These are phyloP conservation scores for Acanthamoeba castellanii DNA, from an alignment of 208 protist species.

Conservation along the genomic window DNA sequence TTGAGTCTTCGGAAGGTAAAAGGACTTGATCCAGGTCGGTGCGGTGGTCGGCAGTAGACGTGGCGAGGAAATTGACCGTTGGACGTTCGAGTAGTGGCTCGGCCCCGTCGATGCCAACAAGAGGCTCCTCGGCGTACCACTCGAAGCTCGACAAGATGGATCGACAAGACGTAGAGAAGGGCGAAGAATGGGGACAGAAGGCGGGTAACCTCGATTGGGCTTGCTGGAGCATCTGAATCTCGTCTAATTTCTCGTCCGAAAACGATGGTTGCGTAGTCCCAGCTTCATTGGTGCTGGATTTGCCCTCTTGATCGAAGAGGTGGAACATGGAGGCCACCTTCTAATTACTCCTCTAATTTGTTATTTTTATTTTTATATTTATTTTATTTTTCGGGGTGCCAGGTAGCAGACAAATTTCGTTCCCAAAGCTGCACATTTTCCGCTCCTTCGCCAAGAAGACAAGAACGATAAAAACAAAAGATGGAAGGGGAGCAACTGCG, in stretches of 20 bases:
- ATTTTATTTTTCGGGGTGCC: background rate
- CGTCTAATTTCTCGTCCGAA: constrained; percentile 51
- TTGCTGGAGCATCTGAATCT: constrained; percentile 33
- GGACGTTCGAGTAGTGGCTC: constrained; percentile 12
- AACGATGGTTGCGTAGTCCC: background rate
- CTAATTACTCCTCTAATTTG: constrained; percentile 2
- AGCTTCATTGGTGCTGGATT: background rate
- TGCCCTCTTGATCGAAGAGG: constrained; percentile 7
- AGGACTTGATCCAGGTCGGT: constrained; percentile 41
- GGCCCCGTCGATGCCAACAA: background rate
- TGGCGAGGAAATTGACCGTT: constrained; percentile 34
- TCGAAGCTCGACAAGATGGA: constrained; percentile 25
- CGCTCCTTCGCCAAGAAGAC: background rate
- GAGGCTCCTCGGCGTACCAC: constrained; percentile 43
- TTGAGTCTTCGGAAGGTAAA: background rate
- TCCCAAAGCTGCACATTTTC: background rate
- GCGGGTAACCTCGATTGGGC: constrained; percentile 52
- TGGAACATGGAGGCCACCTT: constrained; percentile 28
- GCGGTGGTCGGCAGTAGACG: constrained; percentile 33
- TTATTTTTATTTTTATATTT: constrained; percentile 53
- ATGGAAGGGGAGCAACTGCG: background rate
- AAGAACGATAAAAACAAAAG: background rate
- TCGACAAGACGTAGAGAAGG: background rate
- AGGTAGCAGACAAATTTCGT: background rate
- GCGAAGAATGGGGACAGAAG: constrained; percentile 54